Conservation (phyloP, 352 stramenopile species). For the Pythium pyrilobum region DNA sequence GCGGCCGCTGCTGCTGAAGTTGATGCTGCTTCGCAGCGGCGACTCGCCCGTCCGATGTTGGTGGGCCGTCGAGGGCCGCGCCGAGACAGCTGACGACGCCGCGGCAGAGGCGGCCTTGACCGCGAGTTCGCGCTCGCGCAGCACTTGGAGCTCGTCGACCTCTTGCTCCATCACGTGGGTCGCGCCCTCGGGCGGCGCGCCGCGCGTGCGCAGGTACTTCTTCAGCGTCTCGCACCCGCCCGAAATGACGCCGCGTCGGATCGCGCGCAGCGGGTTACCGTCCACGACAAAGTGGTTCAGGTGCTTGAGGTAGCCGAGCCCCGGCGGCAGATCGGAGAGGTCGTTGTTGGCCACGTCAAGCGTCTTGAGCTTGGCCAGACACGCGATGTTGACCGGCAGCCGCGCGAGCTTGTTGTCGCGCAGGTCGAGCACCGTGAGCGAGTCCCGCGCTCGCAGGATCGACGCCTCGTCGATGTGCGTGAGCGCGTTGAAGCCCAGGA, state of each 20-base stretch:
- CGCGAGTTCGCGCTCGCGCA: slow-evolving; percentile 17
- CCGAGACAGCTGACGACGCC: not conserved
- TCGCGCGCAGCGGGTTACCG: slow-evolving; percentile 69
- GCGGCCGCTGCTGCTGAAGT: slow-evolving; percentile 12
- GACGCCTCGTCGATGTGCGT: slow-evolving; percentile 48
- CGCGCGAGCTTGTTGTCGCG: slow-evolving; percentile 72
- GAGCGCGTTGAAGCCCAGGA: slow-evolving; percentile 74
- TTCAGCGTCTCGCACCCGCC: slow-evolving; percentile 74
- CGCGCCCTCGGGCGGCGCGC: slow-evolving; percentile 41
- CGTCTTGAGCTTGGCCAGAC: slow-evolving; percentile 66
- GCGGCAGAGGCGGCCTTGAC: slow-evolving; percentile 1
- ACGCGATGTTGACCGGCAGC: slow-evolving; percentile 50
- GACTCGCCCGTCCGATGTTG: too few relatives aligned
- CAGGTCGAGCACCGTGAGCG: slow-evolving; percentile 70
- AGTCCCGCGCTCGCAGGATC: slow-evolving; percentile 54
- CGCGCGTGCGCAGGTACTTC: slow-evolving; percentile 75
- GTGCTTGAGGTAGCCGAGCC: slow-evolving; percentile 72
- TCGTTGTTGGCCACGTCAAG: slow-evolving; percentile 82
- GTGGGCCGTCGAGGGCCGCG: not conserved
- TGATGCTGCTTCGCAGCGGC: slow-evolving; percentile 9
- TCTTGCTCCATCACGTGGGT: slow-evolving; percentile 64
- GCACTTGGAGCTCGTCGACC: slow-evolving; percentile 46
- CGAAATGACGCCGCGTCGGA: slow-evolving; percentile 58
- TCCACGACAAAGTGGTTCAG: slow-evolving; percentile 74
- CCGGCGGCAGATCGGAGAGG: slow-evolving; percentile 63